Conservation (phyloP, 2,329 filamentous ascomycete genomes). For the Fusarium solani-melongenae region DNA sequence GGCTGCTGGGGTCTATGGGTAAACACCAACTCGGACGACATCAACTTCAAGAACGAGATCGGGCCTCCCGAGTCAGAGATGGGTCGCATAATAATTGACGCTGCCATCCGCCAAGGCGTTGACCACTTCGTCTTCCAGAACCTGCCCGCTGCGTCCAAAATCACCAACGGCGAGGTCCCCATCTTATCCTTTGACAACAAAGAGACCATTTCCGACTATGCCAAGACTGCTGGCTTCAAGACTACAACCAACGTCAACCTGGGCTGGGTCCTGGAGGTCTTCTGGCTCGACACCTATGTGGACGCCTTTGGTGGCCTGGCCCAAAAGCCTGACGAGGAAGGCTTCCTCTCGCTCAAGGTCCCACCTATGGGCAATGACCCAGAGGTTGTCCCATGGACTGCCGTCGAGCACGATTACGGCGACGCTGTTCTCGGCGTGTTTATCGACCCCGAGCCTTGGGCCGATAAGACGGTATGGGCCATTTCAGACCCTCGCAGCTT, state of each 20-base stretch:
- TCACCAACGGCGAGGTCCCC: constrained; percentile 44
- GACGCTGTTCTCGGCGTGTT: constrained; percentile 54
- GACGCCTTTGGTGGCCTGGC: constrained; percentile 46
- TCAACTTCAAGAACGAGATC: constrained; percentile 19
- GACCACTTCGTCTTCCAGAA: constrained; percentile 44
- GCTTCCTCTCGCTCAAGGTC: constrained; percentile 45
- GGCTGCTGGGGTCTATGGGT: constrained; percentile 25
- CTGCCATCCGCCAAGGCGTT: constrained; percentile 39
- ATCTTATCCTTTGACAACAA: constrained; percentile 12
- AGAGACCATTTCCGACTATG: neutral
- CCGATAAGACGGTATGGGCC: neutral
- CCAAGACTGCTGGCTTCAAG: neutral
- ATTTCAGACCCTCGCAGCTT: neutral
- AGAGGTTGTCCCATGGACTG: constrained; percentile 44
- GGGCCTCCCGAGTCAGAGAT: constrained; percentile 44
- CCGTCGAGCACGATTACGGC: constrained; percentile 50
- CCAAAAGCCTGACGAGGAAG: constrained; percentile 43
- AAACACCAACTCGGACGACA: constrained; percentile 35
- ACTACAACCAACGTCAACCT: neutral
- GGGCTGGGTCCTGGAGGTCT: neutral
- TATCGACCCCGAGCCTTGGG: constrained; percentile 39
- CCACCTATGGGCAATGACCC: constrained; percentile 47
- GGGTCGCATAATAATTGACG: constrained; percentile 43
- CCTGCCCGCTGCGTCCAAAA: constrained; percentile 23
- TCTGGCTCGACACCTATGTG: neutral